Conservation (phyloP, 2,329 filamentous ascomycete species). For the Aureobasidium pullulans region DNA sequence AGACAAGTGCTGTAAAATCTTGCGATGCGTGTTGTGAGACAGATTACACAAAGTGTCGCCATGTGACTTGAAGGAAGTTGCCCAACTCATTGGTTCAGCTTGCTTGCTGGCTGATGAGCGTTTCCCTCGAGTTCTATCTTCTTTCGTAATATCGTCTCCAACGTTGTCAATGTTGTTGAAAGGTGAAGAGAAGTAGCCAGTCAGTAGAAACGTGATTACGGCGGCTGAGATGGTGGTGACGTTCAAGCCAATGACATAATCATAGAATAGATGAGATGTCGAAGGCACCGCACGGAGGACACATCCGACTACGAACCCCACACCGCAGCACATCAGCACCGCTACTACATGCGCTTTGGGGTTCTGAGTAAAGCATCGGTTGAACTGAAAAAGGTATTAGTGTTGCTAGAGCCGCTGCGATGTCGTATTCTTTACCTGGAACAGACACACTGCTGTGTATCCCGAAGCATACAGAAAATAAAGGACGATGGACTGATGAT, state of each 20-base stretch:
- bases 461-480: slow-evolving; percentile 15
- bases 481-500: slow-evolving; percentile 11
- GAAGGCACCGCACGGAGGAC: slow-evolving; percentile 10
- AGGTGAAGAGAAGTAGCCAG: slow-evolving; percentile 13
- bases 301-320: slow-evolving; percentile 15
- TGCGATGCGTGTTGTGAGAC: slow-evolving; percentile 9
- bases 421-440: slow-evolving; percentile 1
- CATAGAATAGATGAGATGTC: slow-evolving; percentile 10
- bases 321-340: slow-evolving; percentile 14
- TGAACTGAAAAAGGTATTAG: slow-evolving; percentile 1
- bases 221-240: slow-evolving; percentile 14
- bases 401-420: background rate
- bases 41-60: slow-evolving; percentile 2
- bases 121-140: background rate
- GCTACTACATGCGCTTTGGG: slow-evolving; percentile 13
- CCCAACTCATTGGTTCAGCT: background rate
- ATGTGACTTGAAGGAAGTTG: background rate
- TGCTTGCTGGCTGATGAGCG: background rate
- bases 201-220: slow-evolving; percentile 11
- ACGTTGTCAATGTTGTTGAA: background rate
- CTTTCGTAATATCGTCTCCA: no score
- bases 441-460: slow-evolving; percentile 16
- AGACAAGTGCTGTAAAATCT: slow-evolving; percentile 14
- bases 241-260: slow-evolving; percentile 15
- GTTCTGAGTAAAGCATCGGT: slow-evolving; percentile 16